Conservation (phyloP, 345 rosid species). For the Gossypium arboreum region DNA sequence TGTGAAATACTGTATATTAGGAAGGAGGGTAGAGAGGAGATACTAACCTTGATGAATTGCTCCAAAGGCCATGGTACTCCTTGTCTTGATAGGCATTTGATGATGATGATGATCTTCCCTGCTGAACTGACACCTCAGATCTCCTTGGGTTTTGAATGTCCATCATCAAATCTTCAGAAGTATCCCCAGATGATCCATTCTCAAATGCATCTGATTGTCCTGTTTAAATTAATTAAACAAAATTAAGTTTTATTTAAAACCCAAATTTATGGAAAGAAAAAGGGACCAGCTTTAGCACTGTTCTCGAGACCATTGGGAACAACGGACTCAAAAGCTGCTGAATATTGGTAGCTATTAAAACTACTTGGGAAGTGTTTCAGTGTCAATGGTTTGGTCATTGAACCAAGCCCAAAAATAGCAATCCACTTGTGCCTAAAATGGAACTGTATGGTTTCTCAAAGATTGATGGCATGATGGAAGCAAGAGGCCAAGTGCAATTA, state of each 20-base stretch:
- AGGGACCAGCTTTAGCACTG: not conserved
- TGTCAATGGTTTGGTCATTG: not conserved
- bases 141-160: constrained; percentile 58
- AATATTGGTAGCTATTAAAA: not conserved
- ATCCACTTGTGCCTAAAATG: not conserved
- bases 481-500: not conserved
- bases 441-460: not conserved
- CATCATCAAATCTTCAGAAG: constrained; percentile 79
- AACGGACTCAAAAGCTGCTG: not conserved
- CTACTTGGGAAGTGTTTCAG: constrained; percentile 3
- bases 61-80: constrained; percentile 53
- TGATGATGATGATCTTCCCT: constrained; percentile 31
- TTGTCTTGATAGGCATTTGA: constrained; percentile 35
- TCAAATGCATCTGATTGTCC: constrained; percentile 72
- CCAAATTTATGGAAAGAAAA: not conserved
- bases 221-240: constrained; percentile 9
- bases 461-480: not conserved
- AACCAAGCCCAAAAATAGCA: not conserved
- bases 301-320: constrained; percentile 5
- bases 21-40: not conserved
- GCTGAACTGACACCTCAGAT: constrained; percentile 40
- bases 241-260: not conserved
- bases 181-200: constrained; percentile 82
- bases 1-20: not conserved
- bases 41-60: constrained; percentile 61